These are phyloP conservation scores for Penstemon eatonii DNA, from an alignment of 257 asterid genomes.

Conservation along the genomic window DNA sequence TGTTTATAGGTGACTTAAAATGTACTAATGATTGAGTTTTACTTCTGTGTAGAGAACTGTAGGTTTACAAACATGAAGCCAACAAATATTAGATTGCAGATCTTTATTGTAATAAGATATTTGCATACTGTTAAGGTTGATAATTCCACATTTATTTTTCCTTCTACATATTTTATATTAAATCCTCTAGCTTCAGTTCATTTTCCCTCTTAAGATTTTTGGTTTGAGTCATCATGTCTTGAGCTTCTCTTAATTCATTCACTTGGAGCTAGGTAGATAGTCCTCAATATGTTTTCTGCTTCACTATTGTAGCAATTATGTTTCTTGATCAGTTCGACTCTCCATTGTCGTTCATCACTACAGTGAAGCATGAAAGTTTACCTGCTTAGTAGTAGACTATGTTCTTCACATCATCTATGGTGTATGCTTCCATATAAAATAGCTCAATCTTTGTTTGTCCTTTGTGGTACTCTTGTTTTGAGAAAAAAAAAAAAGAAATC, in stretches of 20 bases:
- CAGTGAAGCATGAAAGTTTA: constrained; percentile 38
- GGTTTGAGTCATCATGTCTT: constrained; percentile 37
- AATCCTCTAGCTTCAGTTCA: constrained; percentile 5
- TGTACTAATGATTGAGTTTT: not conserved
- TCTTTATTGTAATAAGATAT: not conserved
- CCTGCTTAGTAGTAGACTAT: too few species aligned
- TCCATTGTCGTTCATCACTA: constrained; percentile 41
- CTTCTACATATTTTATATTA: not conserved
- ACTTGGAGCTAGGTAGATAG: constrained; percentile 17
- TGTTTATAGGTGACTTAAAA: not conserved
- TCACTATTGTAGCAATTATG: constrained; percentile 18
- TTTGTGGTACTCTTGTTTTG: too few species aligned
- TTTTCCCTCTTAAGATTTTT: constrained; percentile 18
- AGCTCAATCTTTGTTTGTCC: too few species aligned
- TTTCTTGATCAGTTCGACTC: constrained; percentile 32
- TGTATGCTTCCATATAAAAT: too few species aligned
- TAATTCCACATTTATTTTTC: not conserved
- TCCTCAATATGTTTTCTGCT: not conserved
- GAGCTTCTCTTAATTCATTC: constrained; percentile 34
- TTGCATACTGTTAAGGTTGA: not conserved
- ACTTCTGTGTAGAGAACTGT: not conserved
- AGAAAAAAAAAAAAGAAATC: too few species aligned
- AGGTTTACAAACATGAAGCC: not conserved
- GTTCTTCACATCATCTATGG: too few species aligned
- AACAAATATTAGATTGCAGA: not conserved